Percentiles rank a stretch among this genome's conserved stretches.
These are phyloP conservation scores for Mycena pura DNA, from an alignment of 768 basidiomycete species.

Conservation along the genomic window DNA sequence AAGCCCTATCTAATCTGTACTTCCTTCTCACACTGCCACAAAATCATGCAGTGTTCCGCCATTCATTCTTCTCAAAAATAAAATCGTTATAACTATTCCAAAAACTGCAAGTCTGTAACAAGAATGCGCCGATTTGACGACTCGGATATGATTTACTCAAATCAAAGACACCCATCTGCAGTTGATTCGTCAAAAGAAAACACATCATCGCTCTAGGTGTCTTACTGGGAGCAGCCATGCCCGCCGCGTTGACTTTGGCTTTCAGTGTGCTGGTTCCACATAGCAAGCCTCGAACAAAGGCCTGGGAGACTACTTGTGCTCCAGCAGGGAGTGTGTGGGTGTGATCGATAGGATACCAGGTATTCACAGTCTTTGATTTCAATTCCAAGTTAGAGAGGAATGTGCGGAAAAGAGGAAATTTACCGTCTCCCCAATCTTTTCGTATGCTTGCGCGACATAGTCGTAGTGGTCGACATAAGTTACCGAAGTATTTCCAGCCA, in stretches of 20 bases:
- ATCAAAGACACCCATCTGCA: conserved; percentile 30
- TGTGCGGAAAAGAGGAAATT: neutral
- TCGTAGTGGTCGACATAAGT: conserved; percentile 55
- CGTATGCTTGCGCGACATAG: conserved; percentile 51
- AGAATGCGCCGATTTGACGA: too few relatives aligned
- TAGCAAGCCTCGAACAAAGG: conserved; percentile 53
- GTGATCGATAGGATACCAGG: conserved; percentile 54
- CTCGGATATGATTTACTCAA: too few relatives aligned
- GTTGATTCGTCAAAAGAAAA: neutral
- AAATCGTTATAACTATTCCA: too few relatives aligned
- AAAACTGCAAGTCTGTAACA: too few relatives aligned
- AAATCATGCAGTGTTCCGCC: too few relatives aligned
- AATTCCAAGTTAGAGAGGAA: conserved; percentile 21
- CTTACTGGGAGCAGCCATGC: conserved; percentile 45
- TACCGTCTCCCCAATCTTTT: conserved; percentile 44
- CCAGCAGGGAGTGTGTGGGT: conserved; percentile 53
- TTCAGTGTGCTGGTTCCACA: conserved; percentile 46
- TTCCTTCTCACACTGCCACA: too few relatives aligned
- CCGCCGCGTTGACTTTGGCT: conserved; percentile 43
- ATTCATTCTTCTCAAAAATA: neutral
- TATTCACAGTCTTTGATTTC: conserved; percentile 16
- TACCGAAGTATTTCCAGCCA: conserved; percentile 43
- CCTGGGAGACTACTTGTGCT: conserved; percentile 53
- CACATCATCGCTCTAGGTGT: neutral
- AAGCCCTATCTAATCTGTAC: too few relatives aligned